A percentile compares a stretch with the other conserved stretches of the same genome.
phyloP scores from a whole-genome alignment of 176 grass and related monocot species.

The Cenchrus purpureus region DNA sequence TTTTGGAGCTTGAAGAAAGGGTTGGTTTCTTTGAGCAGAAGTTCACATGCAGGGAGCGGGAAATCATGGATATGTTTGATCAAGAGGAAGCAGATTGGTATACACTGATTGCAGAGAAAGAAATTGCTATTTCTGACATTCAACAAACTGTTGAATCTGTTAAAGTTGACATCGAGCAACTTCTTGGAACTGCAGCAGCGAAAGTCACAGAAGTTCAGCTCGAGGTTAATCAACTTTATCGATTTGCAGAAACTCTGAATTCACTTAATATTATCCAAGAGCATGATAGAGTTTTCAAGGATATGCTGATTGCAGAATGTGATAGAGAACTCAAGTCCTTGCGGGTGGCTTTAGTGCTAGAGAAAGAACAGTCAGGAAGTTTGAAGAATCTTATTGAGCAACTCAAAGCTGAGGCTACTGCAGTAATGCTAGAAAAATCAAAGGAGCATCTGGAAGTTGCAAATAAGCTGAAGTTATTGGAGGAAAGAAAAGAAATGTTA shows the following conservation, averaged over 20 bases:
- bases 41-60: slow-evolving; percentile 43
- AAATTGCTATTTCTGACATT: slow-evolving; percentile 59
- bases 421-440: slow-evolving; percentile 48
- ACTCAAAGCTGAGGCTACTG: slow-evolving; percentile 48
- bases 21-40: slow-evolving; percentile 57
- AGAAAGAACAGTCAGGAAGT: slow-evolving; percentile 45
- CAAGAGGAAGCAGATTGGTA: slow-evolving; percentile 68
- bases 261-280: slow-evolving; percentile 55
- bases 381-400: slow-evolving; percentile 50
- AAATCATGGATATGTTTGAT: slow-evolving; percentile 56
- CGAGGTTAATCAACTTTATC: slow-evolving; percentile 52
- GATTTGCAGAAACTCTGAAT: slow-evolving; percentile 48
- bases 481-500: slow-evolving; percentile 51
- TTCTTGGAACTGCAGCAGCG: slow-evolving; percentile 47
- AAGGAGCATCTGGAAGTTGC: slow-evolving; percentile 47
- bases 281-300: slow-evolving; percentile 59
- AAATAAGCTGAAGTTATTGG: slow-evolving; percentile 43
- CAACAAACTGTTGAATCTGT: slow-evolving; percentile 50
- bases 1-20: slow-evolving; percentile 54
- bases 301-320: slow-evolving; percentile 46
- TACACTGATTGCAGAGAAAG: slow-evolving; percentile 61
- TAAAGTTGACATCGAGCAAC: slow-evolving; percentile 47
- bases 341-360: slow-evolving; percentile 39
- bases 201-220: slow-evolving; percentile 58
- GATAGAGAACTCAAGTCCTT: slow-evolving; percentile 48